Conservation (phyloP, 176 grass and related monocot genomes). For the Typha latifolia region DNA sequence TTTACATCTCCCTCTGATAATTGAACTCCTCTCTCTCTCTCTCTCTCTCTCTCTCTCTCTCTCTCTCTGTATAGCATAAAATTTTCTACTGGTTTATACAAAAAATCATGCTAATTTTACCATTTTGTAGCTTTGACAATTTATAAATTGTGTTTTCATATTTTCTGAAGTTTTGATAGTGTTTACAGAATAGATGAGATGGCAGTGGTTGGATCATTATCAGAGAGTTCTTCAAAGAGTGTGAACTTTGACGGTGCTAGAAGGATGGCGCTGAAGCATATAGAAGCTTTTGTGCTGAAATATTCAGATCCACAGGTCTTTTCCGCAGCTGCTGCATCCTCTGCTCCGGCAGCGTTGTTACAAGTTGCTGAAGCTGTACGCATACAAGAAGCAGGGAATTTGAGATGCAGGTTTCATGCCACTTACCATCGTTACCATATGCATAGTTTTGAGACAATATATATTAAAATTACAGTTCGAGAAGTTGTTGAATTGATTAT, state of each 20-base stretch:
- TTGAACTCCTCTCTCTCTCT: no score
- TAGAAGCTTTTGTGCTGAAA: slow-evolving; percentile 69
- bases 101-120: no score
- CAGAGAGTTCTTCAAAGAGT: slow-evolving; percentile 61
- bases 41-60: no score
- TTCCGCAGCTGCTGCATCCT: slow-evolving; percentile 55
- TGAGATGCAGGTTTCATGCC: slow-evolving; percentile 86
- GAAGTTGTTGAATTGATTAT: no score
- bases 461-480: no score
- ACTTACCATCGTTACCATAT: background rate
- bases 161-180: background rate
- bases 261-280: slow-evolving; percentile 95
- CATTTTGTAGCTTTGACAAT: background rate
- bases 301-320: slow-evolving; percentile 89
- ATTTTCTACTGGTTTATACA: no score
- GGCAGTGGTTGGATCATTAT: slow-evolving; percentile 60
- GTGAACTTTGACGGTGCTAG: slow-evolving; percentile 82
- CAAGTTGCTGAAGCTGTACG: slow-evolving; percentile 73
- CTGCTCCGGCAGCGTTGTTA: slow-evolving; percentile 46
- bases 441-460: no score
- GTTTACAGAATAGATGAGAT: slow-evolving; percentile 83
- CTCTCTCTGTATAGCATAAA: no score
- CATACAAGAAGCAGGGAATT: slow-evolving; percentile 94
- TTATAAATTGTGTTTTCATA: background rate
- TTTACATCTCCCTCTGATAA: no score